Base-by-base conservation (phyloP, 257 asterid genomes). In the Salvia rosmarinus region DNA sequence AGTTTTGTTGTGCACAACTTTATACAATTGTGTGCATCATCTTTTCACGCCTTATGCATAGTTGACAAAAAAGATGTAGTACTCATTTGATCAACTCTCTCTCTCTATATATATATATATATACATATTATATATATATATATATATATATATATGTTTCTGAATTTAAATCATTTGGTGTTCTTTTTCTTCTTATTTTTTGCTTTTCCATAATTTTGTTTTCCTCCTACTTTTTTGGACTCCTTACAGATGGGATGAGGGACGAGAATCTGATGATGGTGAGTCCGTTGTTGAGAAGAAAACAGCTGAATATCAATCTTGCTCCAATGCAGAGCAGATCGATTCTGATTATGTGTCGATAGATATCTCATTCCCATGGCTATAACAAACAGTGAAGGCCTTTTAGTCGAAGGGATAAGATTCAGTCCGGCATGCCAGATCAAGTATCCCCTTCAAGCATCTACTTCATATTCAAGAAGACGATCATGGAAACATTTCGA, bases 341-440 rank as follows among this genome's bases (percentile, higher is more conserved):
- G 80, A 75, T 57, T 78, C 83, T 1, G 92, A 87, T 66, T 86
- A 44, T 49, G 88, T 80, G 21, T 67, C 85, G 68, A 72, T 76
- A 21, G 87, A 85, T 82, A 84, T 81, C 87, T 94, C 49, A 81
- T 87, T 78, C 96, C 95, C 21, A 46, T 78, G 75, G 84, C 84
- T 9, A 60, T 88, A 81, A 71, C 75, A 46, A 76, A 75, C 59
- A 79, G 86, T 46, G 97, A 90, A 81, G 79, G 88, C 67, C 95
- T 90, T 68, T 67, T 87, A 79, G 67, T 89, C 14, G 95, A 87
- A 80, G 96, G 96, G 63, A 77, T 88, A 87, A 84, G 84, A 84
- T 92, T 79, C 96, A 88, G 80, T 85, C 89, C 7, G 88, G 89
- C 77, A 79, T 87, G 85, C 76, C 85, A 64, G 78, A 75, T 70